Percentiles rank a stretch among this genome's conserved stretches.
phyloP scores from a whole-genome alignment of 202 grass and related monocot species.

The Digitaria exilis region DNA sequence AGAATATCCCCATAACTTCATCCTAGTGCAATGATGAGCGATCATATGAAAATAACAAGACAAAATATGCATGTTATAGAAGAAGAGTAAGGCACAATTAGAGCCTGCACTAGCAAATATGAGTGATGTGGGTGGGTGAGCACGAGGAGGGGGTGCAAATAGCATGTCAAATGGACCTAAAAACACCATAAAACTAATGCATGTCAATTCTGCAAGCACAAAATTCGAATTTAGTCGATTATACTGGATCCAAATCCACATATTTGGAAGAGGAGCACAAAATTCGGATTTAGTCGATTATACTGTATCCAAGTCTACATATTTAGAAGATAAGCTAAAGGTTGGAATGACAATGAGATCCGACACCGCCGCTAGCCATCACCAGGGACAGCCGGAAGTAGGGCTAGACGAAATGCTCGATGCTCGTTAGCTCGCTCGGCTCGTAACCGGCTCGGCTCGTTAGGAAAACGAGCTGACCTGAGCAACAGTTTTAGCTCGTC shows the following conservation, averaged over 20 bases:
- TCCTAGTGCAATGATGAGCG: conserved; percentile 46
- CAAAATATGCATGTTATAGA: background rate
- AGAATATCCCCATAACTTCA: conserved; percentile 98
- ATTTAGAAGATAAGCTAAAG: too few relatives aligned
- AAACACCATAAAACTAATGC: background rate
- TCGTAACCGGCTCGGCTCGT: too few relatives aligned
- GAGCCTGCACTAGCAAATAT: background rate
- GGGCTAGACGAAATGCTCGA: too few relatives aligned
- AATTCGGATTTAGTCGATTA: too few relatives aligned
- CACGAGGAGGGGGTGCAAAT: too few relatives aligned
- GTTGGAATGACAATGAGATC: too few relatives aligned
- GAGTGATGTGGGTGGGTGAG: background rate
- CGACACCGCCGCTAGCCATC: too few relatives aligned
- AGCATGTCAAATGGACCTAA: background rate
- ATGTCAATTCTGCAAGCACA: background rate
- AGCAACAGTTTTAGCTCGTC: too few relatives aligned
- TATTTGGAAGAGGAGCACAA: conserved; percentile 71
- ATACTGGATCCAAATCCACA: conserved; percentile 27
- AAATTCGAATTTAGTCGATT: background rate
- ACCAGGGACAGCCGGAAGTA: too few relatives aligned
- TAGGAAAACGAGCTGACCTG: too few relatives aligned
- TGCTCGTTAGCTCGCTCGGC: too few relatives aligned
- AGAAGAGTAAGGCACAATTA: background rate
- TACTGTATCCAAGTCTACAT: too few relatives aligned
- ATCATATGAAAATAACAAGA: conserved; percentile 8